phyloP scores from a whole-genome alignment of 2,329 filamentous ascomycete genomes.

The Neocucurbitaria cava region DNA sequence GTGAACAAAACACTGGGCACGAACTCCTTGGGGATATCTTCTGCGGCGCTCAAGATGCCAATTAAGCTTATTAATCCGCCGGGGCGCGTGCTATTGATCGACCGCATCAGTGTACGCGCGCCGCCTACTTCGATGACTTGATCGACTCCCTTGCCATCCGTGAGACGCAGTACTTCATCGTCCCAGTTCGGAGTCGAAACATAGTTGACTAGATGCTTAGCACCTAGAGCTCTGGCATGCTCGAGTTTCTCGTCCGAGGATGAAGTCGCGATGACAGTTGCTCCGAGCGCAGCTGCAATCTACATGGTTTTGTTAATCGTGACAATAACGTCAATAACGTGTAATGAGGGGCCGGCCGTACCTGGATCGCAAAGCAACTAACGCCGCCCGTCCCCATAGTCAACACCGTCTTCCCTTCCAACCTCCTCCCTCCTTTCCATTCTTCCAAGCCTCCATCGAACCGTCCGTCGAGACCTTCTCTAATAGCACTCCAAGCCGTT shows the following conservation, averaged over 20 bases:
- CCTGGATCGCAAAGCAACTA: slow-evolving; percentile 38
- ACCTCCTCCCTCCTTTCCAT: slow-evolving; percentile 4
- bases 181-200: slow-evolving; percentile 62
- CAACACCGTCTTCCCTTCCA: slow-evolving; percentile 55
- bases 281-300: slow-evolving; percentile 30
- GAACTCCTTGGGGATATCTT: slow-evolving; percentile 5
- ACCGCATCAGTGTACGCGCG: slow-evolving; percentile 53
- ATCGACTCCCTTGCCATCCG: slow-evolving; percentile 49
- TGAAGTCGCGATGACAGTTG: slow-evolving; percentile 66
- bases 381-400: slow-evolving; percentile 65
- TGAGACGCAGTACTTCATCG: slow-evolving; percentile 57
- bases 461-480: slow-evolving; percentile 6
- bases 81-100: slow-evolving; percentile 52
- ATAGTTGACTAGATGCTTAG: slow-evolving; percentile 62
- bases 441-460: slow-evolving; percentile 2
- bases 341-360: background rate
- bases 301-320: slow-evolving; percentile 54
- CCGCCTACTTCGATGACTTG: slow-evolving; percentile 57
- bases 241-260: slow-evolving; percentile 60
- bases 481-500: slow-evolving; percentile 28
- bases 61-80: slow-evolving; percentile 58
- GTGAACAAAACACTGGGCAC: slow-evolving; percentile 22
- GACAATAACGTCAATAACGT: too few species aligned
- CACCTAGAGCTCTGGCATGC: slow-evolving; percentile 45
- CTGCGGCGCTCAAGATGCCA: slow-evolving; percentile 46